phyloP scores from a whole-genome alignment of 768 basidiomycete genomes.

The Lentinula sp. region DNA sequence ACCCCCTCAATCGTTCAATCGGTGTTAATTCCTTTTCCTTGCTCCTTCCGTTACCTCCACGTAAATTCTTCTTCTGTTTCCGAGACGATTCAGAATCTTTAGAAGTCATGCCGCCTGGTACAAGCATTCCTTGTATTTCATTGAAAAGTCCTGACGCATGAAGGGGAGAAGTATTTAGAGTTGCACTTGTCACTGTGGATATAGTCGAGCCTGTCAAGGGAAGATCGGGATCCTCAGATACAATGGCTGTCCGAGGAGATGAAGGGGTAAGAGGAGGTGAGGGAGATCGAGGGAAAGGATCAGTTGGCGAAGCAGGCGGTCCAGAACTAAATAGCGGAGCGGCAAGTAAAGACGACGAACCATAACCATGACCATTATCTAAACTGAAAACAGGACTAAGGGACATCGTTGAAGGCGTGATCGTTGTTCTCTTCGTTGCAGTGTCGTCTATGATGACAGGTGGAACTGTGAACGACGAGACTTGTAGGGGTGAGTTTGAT shows the following conservation, averaged over 20 bases:
- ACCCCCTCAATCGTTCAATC: conserved; percentile 13
- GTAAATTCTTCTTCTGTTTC: not conserved
- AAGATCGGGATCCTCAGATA: not conserved
- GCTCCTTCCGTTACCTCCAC: conserved; percentile 1
- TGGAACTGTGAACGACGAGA: conserved; percentile 11
- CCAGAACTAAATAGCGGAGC: not conserved
- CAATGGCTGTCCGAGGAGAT: not conserved
- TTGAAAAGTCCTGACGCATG: not conserved
- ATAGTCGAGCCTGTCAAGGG: not conserved
- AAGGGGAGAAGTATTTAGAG: not conserved
- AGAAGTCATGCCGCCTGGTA: not conserved
- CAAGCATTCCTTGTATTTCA: conserved; percentile 5
- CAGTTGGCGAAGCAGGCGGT: conserved; percentile 1
- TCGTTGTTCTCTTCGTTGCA: not conserved
- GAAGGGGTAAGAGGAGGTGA: not conserved
- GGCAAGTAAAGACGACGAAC: not conserved
- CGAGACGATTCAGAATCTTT: conserved; percentile 28
- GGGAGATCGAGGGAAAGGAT: conserved; percentile 1
- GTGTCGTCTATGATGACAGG: conserved; percentile 22
- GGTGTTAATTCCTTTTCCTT: conserved; percentile 12
- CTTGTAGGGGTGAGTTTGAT: not conserved
- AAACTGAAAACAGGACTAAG: not conserved
- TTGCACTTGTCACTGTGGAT: not conserved
- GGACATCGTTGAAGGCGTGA: conserved; percentile 3
- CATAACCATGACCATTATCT: not conserved